Percentiles rank a stretch among this genome's conserved stretches.
These are phyloP conservation scores for Coniochaeta hoffmannii DNA, from an alignment of 2,329 filamentous ascomycete species.

Conservation along the genomic window DNA sequence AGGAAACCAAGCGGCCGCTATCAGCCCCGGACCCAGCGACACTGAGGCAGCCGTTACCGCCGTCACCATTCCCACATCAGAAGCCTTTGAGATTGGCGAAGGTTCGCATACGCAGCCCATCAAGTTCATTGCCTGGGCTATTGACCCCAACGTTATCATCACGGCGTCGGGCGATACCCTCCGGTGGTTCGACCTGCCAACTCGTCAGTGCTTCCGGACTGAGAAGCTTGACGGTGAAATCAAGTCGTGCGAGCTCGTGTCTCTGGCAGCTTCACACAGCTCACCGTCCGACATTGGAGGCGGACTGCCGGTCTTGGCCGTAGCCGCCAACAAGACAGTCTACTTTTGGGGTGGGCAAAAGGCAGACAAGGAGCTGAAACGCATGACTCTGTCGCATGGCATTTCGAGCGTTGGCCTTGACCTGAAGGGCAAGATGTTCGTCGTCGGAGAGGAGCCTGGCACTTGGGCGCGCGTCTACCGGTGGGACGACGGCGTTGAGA, in stretches of 20 bases:
- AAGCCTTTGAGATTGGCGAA: constrained; percentile 77
- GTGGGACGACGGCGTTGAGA: constrained; percentile 73
- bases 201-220: constrained; percentile 66
- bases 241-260: constrained; percentile 84
- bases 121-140: constrained; percentile 94
- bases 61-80: constrained; percentile 48
- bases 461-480: constrained; percentile 96
- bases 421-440: constrained; percentile 69
- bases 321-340: constrained; percentile 88
- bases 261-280: constrained; percentile 51
- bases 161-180: constrained; percentile 90
- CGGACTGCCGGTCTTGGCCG: constrained; percentile 68
- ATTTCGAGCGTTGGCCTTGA: constrained; percentile 89
- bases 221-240: constrained; percentile 77
- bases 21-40: constrained; percentile 22
- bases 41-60: constrained; percentile 24
- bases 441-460: constrained; percentile 84
- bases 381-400: constrained; percentile 71
- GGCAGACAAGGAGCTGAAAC: constrained; percentile 69
- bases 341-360: constrained; percentile 81
- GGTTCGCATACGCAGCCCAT: constrained; percentile 81
- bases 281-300: constrained; percentile 56
- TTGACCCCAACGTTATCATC: constrained; percentile 78
- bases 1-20: constrained; percentile 40
- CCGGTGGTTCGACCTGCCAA: constrained; percentile 88